Conservation (phyloP, 1,284 basidiomycete species). For the Melampsora abietis-canadensis region DNA sequence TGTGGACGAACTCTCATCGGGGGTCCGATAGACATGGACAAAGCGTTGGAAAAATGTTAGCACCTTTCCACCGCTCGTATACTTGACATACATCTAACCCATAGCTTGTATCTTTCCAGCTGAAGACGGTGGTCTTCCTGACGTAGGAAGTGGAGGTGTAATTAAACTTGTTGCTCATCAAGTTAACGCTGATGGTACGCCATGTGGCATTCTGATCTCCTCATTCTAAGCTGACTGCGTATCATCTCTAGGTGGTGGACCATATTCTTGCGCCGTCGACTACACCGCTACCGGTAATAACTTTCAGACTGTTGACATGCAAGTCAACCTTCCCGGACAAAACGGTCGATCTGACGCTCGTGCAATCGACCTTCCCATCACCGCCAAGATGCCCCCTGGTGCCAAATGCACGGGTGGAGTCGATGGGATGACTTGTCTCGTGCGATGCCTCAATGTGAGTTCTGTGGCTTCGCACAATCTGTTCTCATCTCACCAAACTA, state of each 20-base stretch:
- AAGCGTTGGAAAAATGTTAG: slow-evolving; percentile 11
- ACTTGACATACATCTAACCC: not conserved
- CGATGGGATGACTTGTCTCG: slow-evolving; percentile 27
- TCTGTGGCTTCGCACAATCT: not conserved
- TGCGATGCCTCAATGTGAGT: slow-evolving; percentile 32
- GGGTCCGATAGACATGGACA: slow-evolving; percentile 18
- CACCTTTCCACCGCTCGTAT: not conserved
- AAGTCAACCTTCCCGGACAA: slow-evolving; percentile 13
- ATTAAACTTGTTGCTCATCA: slow-evolving; percentile 27
- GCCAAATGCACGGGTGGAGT: slow-evolving; percentile 25
- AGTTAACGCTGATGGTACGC: slow-evolving; percentile 29
- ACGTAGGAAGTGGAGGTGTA: slow-evolving; percentile 20
- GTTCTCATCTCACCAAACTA: not conserved
- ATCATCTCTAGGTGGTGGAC: slow-evolving; percentile 13
- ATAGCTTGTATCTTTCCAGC: not conserved
- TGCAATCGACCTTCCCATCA: slow-evolving; percentile 18
- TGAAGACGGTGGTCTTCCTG: slow-evolving; percentile 24
- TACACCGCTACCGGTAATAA: slow-evolving; percentile 19
- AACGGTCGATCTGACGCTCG: not conserved
- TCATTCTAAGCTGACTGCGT: not conserved
- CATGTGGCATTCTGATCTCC: not conserved
- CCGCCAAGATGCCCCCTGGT: slow-evolving; percentile 13
- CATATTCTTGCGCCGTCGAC: slow-evolving; percentile 24
- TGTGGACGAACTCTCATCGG: slow-evolving; percentile 32
- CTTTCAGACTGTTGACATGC: slow-evolving; percentile 9